A percentile compares a stretch with the other conserved stretches of the same genome.
Evolutionary conservation across 2,329 filamentous ascomycete species (phyloP).

Genomic region (Penicillium sp.): DNA sequence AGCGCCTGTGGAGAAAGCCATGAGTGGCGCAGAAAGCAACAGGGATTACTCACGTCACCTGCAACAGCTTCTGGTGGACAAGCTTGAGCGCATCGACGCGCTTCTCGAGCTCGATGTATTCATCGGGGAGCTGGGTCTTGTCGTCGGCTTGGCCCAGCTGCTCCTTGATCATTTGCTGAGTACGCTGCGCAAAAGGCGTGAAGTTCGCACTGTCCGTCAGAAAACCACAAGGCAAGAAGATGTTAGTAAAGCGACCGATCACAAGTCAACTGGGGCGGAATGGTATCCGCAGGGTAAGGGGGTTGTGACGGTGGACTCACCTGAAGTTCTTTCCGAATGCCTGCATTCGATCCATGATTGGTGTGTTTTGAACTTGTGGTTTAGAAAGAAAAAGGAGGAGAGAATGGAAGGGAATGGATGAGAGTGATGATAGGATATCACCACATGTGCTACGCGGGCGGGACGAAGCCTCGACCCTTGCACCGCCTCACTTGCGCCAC

Average conservation of each 20-base stretch:
- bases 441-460: constrained; percentile 13
- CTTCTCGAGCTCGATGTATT: constrained; percentile 99
- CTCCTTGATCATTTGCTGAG: constrained; percentile 97
- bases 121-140: constrained; percentile 95
- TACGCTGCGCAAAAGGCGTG: constrained; percentile 88
- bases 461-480: constrained; percentile 18
- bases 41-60: constrained; percentile 74
- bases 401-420: constrained; percentile 1
- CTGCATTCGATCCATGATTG: constrained; percentile 66
- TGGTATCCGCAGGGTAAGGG: constrained; percentile 7
- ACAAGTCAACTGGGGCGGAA: constrained; percentile 12
- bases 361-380: background rate
- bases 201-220: constrained; percentile 70
- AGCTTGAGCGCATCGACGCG: constrained; percentile 95
- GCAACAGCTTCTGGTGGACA: constrained; percentile 94
- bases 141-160: constrained; percentile 93
- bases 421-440: constrained; percentile 13
- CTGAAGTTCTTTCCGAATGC: constrained; percentile 70
- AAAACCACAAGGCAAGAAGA: constrained; percentile 41
- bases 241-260: constrained; percentile 33
- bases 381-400: constrained; percentile 2
- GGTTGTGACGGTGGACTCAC: constrained; percentile 45
- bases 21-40: background rate
- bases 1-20: constrained; percentile 2
- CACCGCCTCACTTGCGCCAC: constrained; percentile 31